phyloP scores from a whole-genome alignment of 225 moss, liverwort and hornwort genomes.

The Thuidium tamariscinum region DNA sequence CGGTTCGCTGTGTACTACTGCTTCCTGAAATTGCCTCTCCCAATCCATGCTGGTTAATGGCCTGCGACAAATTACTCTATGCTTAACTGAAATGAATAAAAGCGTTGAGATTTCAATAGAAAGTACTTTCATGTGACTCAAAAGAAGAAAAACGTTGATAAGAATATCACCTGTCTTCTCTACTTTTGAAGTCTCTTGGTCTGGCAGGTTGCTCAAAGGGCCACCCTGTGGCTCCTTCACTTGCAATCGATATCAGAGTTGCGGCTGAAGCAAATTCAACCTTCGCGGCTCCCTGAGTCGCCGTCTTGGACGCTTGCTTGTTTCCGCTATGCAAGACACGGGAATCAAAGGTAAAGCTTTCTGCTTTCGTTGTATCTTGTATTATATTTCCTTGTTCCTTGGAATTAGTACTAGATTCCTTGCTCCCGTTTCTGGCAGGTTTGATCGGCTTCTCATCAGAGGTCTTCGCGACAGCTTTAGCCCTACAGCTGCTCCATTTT shows the following conservation, averaged over 20 bases:
- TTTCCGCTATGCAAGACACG: constrained; percentile 10
- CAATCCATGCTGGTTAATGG: constrained; percentile 22
- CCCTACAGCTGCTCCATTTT: constrained; percentile 10
- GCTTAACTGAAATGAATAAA: neutral
- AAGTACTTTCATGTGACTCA: neutral
- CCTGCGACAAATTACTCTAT: neutral
- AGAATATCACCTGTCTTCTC: constrained; percentile 45
- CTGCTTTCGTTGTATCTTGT: neutral
- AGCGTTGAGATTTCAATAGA: neutral
- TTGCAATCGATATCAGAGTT: neutral
- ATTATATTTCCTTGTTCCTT: neutral
- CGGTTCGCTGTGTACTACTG: constrained; percentile 12
- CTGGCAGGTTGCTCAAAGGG: constrained; percentile 13
- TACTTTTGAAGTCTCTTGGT: constrained; percentile 16
- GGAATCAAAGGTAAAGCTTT: constrained; percentile 3
- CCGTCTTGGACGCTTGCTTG: constrained; percentile 7
- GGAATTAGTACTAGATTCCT: neutral
- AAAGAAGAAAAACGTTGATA: neutral
- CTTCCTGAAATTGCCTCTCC: constrained; percentile 33
- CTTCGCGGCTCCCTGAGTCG: neutral
- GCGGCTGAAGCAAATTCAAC: neutral
- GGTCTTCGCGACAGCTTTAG: neutral
- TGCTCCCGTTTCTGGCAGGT: constrained; percentile 1
- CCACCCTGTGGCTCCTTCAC: neutral
- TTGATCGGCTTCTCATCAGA: neutral